phyloP scores from a whole-genome alignment of 1,284 basidiomycete species.

The Fomitopsis pinicola region DNA sequence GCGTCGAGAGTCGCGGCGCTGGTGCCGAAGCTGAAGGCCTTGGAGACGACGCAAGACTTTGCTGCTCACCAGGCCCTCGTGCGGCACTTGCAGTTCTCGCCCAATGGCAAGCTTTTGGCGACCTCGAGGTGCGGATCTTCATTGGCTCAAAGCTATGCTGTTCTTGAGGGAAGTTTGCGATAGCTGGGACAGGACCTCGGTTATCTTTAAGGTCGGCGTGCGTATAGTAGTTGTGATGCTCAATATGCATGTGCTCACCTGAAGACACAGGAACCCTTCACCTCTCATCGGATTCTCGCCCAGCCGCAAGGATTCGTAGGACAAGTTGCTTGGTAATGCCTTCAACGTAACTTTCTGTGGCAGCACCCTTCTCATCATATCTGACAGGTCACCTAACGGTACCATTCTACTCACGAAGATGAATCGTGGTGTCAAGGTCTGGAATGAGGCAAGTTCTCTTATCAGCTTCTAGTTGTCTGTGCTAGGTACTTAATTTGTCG shows the following conservation, averaged over 20 bases:
- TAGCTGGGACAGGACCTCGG: slow-evolving; percentile 76
- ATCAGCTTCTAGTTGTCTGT: too few species aligned
- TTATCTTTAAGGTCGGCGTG: slow-evolving; percentile 69
- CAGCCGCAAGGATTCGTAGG: slow-evolving; percentile 74
- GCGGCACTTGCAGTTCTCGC: slow-evolving; percentile 67
- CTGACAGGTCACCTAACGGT: slow-evolving; percentile 62
- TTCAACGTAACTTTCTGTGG: neutral
- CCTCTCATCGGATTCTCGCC: slow-evolving; percentile 59
- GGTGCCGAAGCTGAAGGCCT: slow-evolving; percentile 51
- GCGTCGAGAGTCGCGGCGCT: slow-evolving; percentile 52
- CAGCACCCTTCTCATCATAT: neutral
- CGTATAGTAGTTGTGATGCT: slow-evolving; percentile 15
- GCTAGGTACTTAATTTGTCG: neutral
- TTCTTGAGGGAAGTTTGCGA: slow-evolving; percentile 4
- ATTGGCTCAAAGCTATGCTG: neutral
- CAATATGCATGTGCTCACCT: neutral
- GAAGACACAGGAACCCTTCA: slow-evolving; percentile 45
- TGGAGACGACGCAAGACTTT: slow-evolving; percentile 58
- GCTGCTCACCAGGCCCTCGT: slow-evolving; percentile 64
- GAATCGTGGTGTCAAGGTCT: slow-evolving; percentile 68
- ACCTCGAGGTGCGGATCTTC: slow-evolving; percentile 54
- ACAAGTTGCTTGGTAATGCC: slow-evolving; percentile 68
- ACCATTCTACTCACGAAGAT: slow-evolving; percentile 62
- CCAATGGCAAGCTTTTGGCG: slow-evolving; percentile 64
- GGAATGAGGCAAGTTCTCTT: slow-evolving; percentile 48